phyloP scores from a whole-genome alignment of 169 alveolate genomes.

The Babesia microti region DNA sequence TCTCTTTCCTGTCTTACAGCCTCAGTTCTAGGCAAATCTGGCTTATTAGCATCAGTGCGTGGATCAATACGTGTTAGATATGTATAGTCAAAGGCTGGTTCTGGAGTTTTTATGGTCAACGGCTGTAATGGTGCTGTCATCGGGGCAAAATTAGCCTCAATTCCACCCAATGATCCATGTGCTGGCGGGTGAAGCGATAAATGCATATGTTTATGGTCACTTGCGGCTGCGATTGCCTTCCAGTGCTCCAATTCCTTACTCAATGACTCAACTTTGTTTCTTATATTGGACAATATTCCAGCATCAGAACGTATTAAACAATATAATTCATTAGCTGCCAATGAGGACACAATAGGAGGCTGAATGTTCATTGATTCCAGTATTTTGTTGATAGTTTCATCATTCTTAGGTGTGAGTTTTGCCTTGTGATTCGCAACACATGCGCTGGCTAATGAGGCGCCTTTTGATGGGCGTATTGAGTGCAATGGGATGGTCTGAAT shows the following conservation, averaged over 20 bases:
- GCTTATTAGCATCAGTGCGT: neutral
- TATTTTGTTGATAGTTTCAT: conserved; percentile 47
- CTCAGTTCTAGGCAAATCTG: conserved; percentile 6
- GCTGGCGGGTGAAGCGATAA: conserved; percentile 12
- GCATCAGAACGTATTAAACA: conserved; percentile 47
- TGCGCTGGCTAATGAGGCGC: conserved; percentile 44
- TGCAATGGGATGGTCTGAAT: too few species aligned
- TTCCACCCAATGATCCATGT: neutral
- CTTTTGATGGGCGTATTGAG: too few species aligned
- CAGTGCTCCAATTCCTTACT: conserved; percentile 40
- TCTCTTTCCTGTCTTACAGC: too few species aligned
- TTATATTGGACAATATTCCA: conserved; percentile 40
- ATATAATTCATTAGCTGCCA: conserved; percentile 42
- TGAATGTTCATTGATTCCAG: conserved; percentile 32
- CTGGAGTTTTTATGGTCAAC: conserved; percentile 10
- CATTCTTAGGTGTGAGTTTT: conserved; percentile 29
- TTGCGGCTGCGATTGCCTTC: conserved; percentile 21
- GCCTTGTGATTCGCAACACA: conserved; percentile 24
- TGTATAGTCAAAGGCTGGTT: conserved; percentile 6
- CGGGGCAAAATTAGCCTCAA: conserved; percentile 1
- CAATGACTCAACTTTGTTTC: conserved; percentile 41
- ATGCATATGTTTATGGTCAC: too few species aligned
- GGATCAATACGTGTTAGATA: conserved; percentile 4
- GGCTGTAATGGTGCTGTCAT: conserved; percentile 15
- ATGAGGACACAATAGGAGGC: conserved; percentile 39